Base-by-base conservation (phyloP, 352 stramenopile genomes). In the Globisporangium canariense region DNA sequence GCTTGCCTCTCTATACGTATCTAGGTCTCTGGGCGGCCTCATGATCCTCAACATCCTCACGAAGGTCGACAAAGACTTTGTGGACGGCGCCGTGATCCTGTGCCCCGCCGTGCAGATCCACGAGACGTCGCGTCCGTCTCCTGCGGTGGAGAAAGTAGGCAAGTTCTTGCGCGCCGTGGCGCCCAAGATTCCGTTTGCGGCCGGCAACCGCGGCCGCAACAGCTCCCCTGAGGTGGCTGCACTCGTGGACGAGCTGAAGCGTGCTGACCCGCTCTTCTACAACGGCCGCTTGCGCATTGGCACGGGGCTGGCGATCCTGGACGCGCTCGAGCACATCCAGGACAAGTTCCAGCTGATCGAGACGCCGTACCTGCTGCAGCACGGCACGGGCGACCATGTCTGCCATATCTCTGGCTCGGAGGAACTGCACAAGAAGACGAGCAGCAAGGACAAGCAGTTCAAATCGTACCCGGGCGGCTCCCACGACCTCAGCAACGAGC, bases 401-500 rank as follows among this genome's bases (percentile, higher is more conserved):
- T 94, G 85, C 65, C 81, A 81, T 53, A 77, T 91, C 58, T 86
- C 73, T 2, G 85, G 85, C 28, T 92, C 85, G 2, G 74, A 85
- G 14, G 74, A 68, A 11, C 77, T 91, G 11, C 76, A 90, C 58
- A 25, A 64, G 1, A 79, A 80, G 65, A 90, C 79, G 2, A 64
- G 70, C 11, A 89, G 81, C 58, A 45, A 53, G 11, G 85, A 93
- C 77, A 93, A 93, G 67, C 76, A 68, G n/a, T 91, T 93, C 69
- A 77, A 76, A 34, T 64, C 69, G 28, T 90, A 91, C 62, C 61
- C 77, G 38, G 66, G 70, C 62, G 82, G 67, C 43, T 74, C 83
- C 16, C 85, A 93, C 65, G 84, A 91, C 70, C 67, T 93, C 36
- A 83, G 78, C 55, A 88, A 87, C 58, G 84, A 93, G n/a, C 80